A percentile compares a stretch with the other conserved stretches of the same genome.
phyloP scores from a whole-genome alignment of 495 filamentous ascomycete species.

The Penicillium mononematosum region DNA sequence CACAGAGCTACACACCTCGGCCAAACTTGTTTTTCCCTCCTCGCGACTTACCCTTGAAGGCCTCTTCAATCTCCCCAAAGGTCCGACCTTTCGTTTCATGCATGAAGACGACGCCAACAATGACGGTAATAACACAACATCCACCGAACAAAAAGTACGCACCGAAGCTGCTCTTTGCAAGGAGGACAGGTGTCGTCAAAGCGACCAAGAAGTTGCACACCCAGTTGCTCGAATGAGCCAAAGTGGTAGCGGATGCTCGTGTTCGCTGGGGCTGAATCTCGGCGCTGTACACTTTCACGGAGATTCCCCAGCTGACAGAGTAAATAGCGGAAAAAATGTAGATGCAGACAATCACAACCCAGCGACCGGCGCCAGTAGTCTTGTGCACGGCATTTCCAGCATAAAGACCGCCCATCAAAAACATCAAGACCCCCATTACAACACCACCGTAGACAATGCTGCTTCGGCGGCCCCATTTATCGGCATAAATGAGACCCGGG shows the following conservation, averaged over 20 bases:
- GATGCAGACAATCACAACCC: slow-evolving; percentile 56
- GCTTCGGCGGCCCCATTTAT: slow-evolving; percentile 59
- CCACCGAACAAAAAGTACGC: slow-evolving; percentile 63
- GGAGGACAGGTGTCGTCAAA: slow-evolving; percentile 60
- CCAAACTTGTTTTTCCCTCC: background rate
- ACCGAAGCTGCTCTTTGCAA: slow-evolving; percentile 54
- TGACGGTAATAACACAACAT: slow-evolving; percentile 46
- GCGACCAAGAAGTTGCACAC: slow-evolving; percentile 63
- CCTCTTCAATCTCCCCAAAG: slow-evolving; percentile 58
- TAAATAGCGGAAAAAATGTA: slow-evolving; percentile 46
- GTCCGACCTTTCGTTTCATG: slow-evolving; percentile 58
- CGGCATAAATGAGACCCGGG: slow-evolving; percentile 53
- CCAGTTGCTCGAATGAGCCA: slow-evolving; percentile 53
- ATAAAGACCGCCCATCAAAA: slow-evolving; percentile 53
- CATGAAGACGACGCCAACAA: slow-evolving; percentile 55
- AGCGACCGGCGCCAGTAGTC: slow-evolving; percentile 45
- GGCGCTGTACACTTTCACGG: slow-evolving; percentile 51
- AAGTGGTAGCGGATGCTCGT: slow-evolving; percentile 48
- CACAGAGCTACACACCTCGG: background rate
- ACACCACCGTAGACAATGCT: slow-evolving; percentile 57
- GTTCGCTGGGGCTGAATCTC: slow-evolving; percentile 59
- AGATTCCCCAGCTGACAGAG: slow-evolving; percentile 53
- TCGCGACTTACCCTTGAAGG: slow-evolving; percentile 38
- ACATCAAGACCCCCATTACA: slow-evolving; percentile 45
- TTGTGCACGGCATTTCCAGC: slow-evolving; percentile 48